phyloP scores from a whole-genome alignment of 768 basidiomycete species.

The Pisolithus marmoratus region DNA sequence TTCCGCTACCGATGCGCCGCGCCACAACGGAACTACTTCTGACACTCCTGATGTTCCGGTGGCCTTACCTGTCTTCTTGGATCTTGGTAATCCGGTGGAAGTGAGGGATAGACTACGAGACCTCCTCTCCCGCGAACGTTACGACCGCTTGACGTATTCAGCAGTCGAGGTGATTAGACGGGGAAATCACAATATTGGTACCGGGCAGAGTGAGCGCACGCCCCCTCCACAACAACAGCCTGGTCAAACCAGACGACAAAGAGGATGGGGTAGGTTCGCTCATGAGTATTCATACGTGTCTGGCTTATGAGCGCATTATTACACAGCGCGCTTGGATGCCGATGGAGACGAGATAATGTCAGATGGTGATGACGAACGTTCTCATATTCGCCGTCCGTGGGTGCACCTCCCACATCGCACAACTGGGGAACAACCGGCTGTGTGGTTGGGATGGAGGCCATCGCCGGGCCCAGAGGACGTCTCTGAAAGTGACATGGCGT shows the following conservation, averaged over 20 bases:
- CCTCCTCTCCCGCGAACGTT: constrained; percentile 20
- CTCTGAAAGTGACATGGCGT: constrained; percentile 14
- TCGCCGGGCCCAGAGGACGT: constrained; percentile 14
- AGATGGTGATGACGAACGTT: constrained; percentile 60
- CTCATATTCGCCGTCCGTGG: constrained; percentile 46
- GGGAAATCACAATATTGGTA: neutral
- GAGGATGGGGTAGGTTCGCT: constrained; percentile 27
- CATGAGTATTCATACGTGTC: neutral
- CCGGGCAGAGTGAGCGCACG: constrained; percentile 7
- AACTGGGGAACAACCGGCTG: constrained; percentile 22
- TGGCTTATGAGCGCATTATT: constrained; percentile 5
- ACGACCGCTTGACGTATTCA: constrained; percentile 9
- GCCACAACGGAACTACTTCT: neutral
- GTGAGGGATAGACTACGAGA: constrained; percentile 18
- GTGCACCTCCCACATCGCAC: constrained; percentile 26
- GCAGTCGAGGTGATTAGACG: constrained; percentile 5
- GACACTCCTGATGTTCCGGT: neutral
- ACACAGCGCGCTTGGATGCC: constrained; percentile 33
- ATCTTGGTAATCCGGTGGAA: constrained; percentile 18
- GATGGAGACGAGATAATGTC: constrained; percentile 62
- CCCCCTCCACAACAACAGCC: constrained; percentile 6
- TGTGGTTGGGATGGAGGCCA: constrained; percentile 20
- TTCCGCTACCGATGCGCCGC: neutral
- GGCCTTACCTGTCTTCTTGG: constrained; percentile 10
- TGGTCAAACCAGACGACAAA: constrained; percentile 22